Percentiles rank a stretch among this genome's conserved stretches.
phyloP scores from a whole-genome alignment of 208 protist genomes.

The Acanthamoeba royreba region DNA sequence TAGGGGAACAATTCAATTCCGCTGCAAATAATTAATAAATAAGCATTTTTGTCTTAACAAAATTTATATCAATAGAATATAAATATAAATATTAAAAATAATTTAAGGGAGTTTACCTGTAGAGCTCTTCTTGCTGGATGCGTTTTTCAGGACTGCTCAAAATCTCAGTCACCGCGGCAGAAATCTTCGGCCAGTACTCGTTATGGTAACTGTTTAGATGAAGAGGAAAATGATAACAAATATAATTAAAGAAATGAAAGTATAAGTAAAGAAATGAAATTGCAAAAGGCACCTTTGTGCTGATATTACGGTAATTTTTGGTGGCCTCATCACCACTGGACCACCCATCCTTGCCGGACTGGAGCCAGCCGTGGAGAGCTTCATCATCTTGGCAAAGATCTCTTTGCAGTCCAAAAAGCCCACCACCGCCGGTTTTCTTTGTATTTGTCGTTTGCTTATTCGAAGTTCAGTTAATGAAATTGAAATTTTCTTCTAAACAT shows the following conservation, averaged over 20 bases:
- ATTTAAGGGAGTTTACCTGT: not conserved
- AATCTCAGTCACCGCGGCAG: not conserved
- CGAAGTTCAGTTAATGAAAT: not conserved
- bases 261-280: not conserved
- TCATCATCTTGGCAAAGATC: too few relatives aligned
- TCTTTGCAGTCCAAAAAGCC: too few relatives aligned
- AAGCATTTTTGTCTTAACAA: not conserved
- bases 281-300: not conserved
- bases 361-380: not conserved
- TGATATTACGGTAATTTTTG: not conserved
- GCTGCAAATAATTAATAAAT: not conserved
- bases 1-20: too few relatives aligned
- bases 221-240: not conserved
- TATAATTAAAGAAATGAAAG: not conserved
- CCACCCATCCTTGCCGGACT: not conserved
- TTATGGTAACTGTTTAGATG: not conserved
- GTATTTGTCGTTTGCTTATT: not conserved
- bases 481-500: not conserved
- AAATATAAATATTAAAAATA: not conserved
- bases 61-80: not conserved
- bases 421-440: not conserved
- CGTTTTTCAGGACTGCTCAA: not conserved
- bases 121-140: not conserved
- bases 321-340: not conserved
- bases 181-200: constrained; percentile 24